phyloP scores from a whole-genome alignment of 139 green algal species.

The Chlamydomonas urium region DNA sequence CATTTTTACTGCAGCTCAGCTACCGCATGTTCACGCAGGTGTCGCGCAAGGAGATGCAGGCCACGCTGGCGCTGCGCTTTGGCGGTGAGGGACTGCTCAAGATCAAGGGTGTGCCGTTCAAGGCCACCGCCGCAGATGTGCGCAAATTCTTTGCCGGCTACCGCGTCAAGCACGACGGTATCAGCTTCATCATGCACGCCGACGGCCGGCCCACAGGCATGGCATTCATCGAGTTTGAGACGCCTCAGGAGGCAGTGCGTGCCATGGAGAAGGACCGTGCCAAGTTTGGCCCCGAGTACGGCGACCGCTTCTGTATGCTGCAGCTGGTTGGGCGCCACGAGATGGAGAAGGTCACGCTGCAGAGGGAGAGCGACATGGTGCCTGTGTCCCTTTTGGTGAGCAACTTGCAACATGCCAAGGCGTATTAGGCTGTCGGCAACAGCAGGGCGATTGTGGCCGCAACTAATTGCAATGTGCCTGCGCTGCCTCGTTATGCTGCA shows the following conservation, averaged over 20 bases:
- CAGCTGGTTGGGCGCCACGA: constrained; percentile 63
- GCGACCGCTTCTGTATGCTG: constrained; percentile 73
- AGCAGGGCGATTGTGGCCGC: constrained; percentile 22
- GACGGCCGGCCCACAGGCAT: constrained; percentile 75
- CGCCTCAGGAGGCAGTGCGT: constrained; percentile 51
- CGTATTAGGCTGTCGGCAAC: not conserved
- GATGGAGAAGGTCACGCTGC: constrained; percentile 63
- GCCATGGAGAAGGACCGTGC: constrained; percentile 69
- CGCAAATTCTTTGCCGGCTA: constrained; percentile 57
- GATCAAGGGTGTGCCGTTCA: constrained; percentile 72
- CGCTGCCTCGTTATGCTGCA: no score
- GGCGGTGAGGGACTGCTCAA: constrained; percentile 68
- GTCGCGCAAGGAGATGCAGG: constrained; percentile 64
- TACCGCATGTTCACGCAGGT: constrained; percentile 39
- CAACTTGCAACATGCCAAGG: not conserved
- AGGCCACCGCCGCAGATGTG: constrained; percentile 28
- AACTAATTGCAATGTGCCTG: no score
- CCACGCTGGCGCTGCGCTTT: constrained; percentile 58
- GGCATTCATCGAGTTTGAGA: constrained; percentile 82
- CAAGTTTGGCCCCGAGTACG: constrained; percentile 66
- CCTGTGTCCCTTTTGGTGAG: not conserved
- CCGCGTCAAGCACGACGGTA: constrained; percentile 60
- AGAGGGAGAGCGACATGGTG: constrained; percentile 36
- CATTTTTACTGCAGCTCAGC: no score
- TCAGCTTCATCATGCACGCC: constrained; percentile 62